These are phyloP conservation scores for Zoysia japonica DNA, from an alignment of 176 grass and related monocot genomes.

Conservation along the genomic window DNA sequence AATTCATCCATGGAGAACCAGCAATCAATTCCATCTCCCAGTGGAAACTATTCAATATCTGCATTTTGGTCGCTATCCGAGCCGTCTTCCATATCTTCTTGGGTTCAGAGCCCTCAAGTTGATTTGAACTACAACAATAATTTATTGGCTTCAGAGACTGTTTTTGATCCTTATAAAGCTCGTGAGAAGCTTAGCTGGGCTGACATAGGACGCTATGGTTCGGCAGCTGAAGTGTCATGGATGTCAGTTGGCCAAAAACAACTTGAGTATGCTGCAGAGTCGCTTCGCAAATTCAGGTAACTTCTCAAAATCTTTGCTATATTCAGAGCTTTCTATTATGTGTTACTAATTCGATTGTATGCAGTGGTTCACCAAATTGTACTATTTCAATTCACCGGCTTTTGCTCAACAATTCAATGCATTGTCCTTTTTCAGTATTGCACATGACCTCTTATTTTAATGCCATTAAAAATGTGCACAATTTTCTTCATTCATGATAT, in stretches of 20 bases:
- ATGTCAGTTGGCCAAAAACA: conserved; percentile 94
- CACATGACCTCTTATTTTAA: not conserved
- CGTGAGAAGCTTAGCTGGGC: conserved; percentile 90
- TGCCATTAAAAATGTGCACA: not conserved
- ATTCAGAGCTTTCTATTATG: not conserved
- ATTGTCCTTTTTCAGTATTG: not conserved
- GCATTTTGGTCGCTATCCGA: conserved; percentile 68
- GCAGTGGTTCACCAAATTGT: not conserved
- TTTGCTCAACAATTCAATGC: not conserved
- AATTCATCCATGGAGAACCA: conserved; percentile 36
- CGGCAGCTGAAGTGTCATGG: conserved; percentile 80
- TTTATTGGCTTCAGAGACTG: conserved; percentile 67
- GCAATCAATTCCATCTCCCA: conserved; percentile 55
- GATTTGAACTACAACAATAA: conserved; percentile 60
- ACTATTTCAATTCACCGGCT: not conserved
- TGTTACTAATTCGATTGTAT: not conserved
- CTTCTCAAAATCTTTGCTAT: not conserved
- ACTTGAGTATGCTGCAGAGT: conserved; percentile 84
- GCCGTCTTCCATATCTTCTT: conserved; percentile 59
- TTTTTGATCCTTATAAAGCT: conserved; percentile 77
- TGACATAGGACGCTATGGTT: conserved; percentile 76
- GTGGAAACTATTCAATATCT: conserved; percentile 67
- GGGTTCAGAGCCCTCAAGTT: conserved; percentile 82
- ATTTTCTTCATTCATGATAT: not conserved
- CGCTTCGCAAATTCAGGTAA: conserved; percentile 87